Base-by-base conservation (phyloP, 495 filamentous ascomycete species). In the Endocarpon pusillum region DNA sequence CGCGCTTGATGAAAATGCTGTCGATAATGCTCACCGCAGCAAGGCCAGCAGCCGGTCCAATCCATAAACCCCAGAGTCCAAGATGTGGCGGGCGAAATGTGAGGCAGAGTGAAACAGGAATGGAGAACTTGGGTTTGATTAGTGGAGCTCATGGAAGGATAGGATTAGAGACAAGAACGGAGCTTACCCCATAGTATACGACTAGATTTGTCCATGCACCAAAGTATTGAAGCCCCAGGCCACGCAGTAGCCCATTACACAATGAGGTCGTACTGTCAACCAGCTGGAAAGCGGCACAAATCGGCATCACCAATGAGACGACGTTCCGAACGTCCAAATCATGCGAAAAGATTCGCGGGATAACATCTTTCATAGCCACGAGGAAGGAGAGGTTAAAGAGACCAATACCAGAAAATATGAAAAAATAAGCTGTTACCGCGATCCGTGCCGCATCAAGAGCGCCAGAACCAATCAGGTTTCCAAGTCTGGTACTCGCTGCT, bases 171-270 rank as follows among this genome's bases (percentile, higher is more conserved):
- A 71, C 71, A 47, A 89, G 76, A 30, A 78, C 83, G 23, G 93
- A 69, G 1, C 84, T 86, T 62, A 94, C 63, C 0, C 78, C 87
- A 27, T 96, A 96, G 55, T 94, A 96, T 31, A 71, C 74, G 33
- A 78, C 71, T 2, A 96, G 49, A 43, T 82, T 83, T 19, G 85
- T 72, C 49, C 84, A 93, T 3, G 85, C 84, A 2, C 86, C 85
- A 33, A 96, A 69, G 42, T 84, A 73, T 49, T 94, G 87, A 21
- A 77, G 66, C 2, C 86, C 85, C 20, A 87, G 66, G 7, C 86
- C 87, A 16, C 86, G 66, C 19, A 96, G 61, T 21, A 93, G 57
- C 12, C 87, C 86, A 43, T 87, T 84, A 42, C 76, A 81, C 41
- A 73, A 76, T 6, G 73, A 65, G 0, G 83, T 75, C 27, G 89